A percentile compares a stretch with the other conserved stretches of the same genome.
phyloP scores from a whole-genome alignment of 176 grass and related monocot species.

The Juncus inflexus region DNA sequence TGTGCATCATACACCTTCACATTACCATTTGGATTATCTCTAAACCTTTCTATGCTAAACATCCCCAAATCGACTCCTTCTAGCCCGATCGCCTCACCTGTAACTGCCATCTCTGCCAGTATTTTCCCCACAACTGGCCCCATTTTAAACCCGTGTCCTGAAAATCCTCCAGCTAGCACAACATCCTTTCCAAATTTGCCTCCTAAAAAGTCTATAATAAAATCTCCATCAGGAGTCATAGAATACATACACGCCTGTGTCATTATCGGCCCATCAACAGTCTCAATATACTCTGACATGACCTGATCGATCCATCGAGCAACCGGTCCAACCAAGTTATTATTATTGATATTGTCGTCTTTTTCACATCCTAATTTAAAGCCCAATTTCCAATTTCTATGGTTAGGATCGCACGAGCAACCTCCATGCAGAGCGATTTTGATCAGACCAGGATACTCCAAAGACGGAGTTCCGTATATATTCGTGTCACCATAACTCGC shows the following conservation, averaged over 20 bases:
- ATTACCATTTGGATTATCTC: constrained; percentile 46
- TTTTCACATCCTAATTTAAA: background rate
- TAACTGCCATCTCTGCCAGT: constrained; percentile 60
- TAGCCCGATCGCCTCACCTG: constrained; percentile 34
- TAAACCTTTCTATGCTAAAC: constrained; percentile 52
- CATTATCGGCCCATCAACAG: constrained; percentile 46
- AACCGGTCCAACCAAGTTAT: constrained; percentile 40
- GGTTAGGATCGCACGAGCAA: constrained; percentile 63
- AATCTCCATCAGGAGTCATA: constrained; percentile 87
- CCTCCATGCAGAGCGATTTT: constrained; percentile 78
- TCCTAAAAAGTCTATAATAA: constrained; percentile 65
- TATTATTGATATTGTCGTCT: background rate
- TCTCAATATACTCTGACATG: constrained; percentile 48
- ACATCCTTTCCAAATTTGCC: constrained; percentile 75
- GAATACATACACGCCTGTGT: constrained; percentile 88
- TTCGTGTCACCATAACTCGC: constrained; percentile 68
- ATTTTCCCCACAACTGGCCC: constrained; percentile 61
- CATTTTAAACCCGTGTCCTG: constrained; percentile 90
- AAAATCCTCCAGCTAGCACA: constrained; percentile 78
- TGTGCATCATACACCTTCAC: constrained; percentile 26
- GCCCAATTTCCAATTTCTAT: constrained; percentile 49
- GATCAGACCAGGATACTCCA: constrained; percentile 84
- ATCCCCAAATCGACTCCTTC: constrained; percentile 45
- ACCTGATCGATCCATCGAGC: constrained; percentile 50
- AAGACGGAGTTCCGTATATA: constrained; percentile 79